Conservation (phyloP, 2,329 filamentous ascomycete species). For the Neopestalotiopsis sp. region DNA sequence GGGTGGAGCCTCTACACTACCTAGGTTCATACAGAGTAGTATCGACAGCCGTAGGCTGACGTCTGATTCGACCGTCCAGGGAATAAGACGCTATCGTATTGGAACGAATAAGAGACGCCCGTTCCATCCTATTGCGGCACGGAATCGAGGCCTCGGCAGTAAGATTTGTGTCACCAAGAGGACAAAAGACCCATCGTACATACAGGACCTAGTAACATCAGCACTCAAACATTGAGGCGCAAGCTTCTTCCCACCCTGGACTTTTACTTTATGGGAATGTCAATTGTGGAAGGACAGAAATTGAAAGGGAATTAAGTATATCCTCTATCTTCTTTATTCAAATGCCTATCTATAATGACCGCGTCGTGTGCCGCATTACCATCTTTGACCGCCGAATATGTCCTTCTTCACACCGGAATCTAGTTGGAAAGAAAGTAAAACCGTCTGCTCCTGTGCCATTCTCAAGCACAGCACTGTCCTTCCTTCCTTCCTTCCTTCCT, state of each 20-base stretch:
- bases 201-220: background rate
- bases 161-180: background rate
- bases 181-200: background rate
- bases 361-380: background rate
- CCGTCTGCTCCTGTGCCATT: background rate
- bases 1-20: background rate
- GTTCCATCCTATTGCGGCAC: background rate
- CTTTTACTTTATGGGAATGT: too few species aligned
- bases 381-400: background rate
- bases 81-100: conserved; percentile 14
- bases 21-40: background rate
- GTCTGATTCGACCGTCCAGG: conserved; percentile 2
- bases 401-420: background rate
- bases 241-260: background rate
- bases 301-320: background rate
- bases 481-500: too few species aligned
- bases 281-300: background rate
- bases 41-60: background rate
- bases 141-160: background rate
- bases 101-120: conserved; percentile 14
- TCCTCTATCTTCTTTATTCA: background rate
- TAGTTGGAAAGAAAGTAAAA: background rate
- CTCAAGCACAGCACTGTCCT: background rate
- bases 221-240: background rate
- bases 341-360: background rate